Percentiles rank a stretch among this genome's conserved stretches.
These are phyloP conservation scores for Aureobasidium pullulans DNA, from an alignment of 2,329 filamentous ascomycete genomes.

Conservation along the genomic window DNA sequence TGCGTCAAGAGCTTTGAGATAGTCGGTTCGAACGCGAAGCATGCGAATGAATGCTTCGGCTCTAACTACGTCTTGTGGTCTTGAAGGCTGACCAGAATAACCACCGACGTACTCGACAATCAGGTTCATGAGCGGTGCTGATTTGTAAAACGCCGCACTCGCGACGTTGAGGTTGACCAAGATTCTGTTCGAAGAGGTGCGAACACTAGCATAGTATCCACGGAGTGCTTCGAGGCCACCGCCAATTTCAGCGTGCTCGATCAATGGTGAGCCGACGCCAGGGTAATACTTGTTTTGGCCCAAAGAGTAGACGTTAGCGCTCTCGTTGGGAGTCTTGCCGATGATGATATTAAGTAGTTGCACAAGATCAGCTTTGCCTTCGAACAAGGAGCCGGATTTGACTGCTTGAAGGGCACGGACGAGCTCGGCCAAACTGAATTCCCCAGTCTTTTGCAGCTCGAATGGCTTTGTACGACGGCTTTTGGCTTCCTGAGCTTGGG, in stretches of 20 bases:
- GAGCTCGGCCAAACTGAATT: slow-evolving; percentile 34
- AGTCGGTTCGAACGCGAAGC: slow-evolving; percentile 34
- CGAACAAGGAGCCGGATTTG: slow-evolving; percentile 30
- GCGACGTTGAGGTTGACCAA: slow-evolving; percentile 58
- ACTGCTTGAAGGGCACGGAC: slow-evolving; percentile 37
- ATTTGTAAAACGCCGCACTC: slow-evolving; percentile 50
- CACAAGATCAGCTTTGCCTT: slow-evolving; percentile 43
- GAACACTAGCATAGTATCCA: slow-evolving; percentile 56
- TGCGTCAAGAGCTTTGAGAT: slow-evolving; percentile 23
- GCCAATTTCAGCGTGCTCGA: slow-evolving; percentile 36
- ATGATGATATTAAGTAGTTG: slow-evolving; percentile 54
- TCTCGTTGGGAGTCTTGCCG: slow-evolving; percentile 39
- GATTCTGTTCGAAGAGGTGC: slow-evolving; percentile 50
- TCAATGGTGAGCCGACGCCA: slow-evolving; percentile 24
- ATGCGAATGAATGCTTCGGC: slow-evolving; percentile 32
- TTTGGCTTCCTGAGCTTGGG: slow-evolving; percentile 21
- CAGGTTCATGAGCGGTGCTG: slow-evolving; percentile 24
- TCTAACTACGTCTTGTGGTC: slow-evolving; percentile 14
- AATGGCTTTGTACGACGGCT: slow-evolving; percentile 30
- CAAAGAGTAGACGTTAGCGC: slow-evolving; percentile 36
- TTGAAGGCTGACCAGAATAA: slow-evolving; percentile 5
- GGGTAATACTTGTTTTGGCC: slow-evolving; percentile 49
- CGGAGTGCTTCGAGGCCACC: slow-evolving; percentile 50
- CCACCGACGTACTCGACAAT: slow-evolving; percentile 27
- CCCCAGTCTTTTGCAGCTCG: slow-evolving; percentile 28